These are phyloP conservation scores for Ziziphus jujuba DNA, from an alignment of 306 rosid species.

Conservation along the genomic window DNA sequence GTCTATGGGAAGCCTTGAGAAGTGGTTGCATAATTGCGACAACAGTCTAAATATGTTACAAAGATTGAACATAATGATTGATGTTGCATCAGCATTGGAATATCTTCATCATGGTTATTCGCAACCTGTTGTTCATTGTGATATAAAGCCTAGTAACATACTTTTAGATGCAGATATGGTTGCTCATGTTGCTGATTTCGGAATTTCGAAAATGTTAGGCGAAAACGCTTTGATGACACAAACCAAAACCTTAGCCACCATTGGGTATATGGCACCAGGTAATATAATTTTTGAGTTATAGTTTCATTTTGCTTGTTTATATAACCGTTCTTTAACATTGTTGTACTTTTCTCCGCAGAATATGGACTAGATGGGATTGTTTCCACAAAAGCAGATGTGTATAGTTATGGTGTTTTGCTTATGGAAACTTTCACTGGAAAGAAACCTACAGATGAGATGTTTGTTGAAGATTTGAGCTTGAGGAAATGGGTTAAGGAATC, in stretches of 20 bases:
- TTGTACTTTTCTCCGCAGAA: slow-evolving; percentile 15
- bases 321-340: neutral
- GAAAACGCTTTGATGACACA: too few relatives aligned
- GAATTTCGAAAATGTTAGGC: too few relatives aligned
- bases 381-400: slow-evolving; percentile 20
- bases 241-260: too few relatives aligned
- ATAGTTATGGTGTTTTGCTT: slow-evolving; percentile 23
- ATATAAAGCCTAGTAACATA: too few relatives aligned
- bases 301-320: neutral
- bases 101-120: too few relatives aligned
- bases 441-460: slow-evolving; percentile 16
- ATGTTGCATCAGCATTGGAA: too few relatives aligned
- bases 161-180: too few relatives aligned
- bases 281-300: neutral
- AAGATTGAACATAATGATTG: too few relatives aligned
- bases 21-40: neutral
- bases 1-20: slow-evolving; percentile 10
- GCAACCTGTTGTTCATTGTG: too few relatives aligned
- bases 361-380: slow-evolving; percentile 22
- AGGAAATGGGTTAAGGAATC: slow-evolving; percentile 12
- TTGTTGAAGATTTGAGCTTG: slow-evolving; percentile 11
- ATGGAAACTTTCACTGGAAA: slow-evolving; percentile 24
- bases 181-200: too few relatives aligned
- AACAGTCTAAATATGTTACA: too few relatives aligned
- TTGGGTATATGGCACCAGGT: too few relatives aligned